These are phyloP conservation scores for Colletotrichum sublineola DNA, from an alignment of 2,329 filamentous ascomycete genomes.

Conservation along the genomic window DNA sequence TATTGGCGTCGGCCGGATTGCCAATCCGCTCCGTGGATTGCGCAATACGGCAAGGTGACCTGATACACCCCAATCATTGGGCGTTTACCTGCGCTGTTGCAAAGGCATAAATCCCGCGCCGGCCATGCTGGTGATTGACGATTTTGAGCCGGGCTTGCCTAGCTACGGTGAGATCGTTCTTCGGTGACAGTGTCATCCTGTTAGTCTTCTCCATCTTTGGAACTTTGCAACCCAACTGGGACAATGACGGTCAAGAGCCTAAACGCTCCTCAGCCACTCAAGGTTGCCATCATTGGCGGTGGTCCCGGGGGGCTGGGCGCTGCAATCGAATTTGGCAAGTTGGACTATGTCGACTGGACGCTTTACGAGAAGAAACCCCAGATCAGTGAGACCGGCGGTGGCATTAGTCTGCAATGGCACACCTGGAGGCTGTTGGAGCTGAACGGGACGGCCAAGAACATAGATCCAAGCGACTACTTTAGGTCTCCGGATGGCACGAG, in stretches of 20 bases:
- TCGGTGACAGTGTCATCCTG: too few species aligned
- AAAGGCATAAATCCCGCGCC: slow-evolving; percentile 32
- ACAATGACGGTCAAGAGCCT: slow-evolving; percentile 3
- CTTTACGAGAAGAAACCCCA: slow-evolving; percentile 53
- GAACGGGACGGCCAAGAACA: slow-evolving; percentile 50
- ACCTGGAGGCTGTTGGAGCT: slow-evolving; percentile 53
- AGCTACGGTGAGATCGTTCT: background rate
- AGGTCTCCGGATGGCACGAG: slow-evolving; percentile 46
- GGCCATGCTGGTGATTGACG: background rate
- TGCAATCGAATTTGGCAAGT: slow-evolving; percentile 50
- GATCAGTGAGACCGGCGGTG: slow-evolving; percentile 54
- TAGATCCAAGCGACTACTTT: slow-evolving; percentile 50
- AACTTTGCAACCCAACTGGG: background rate
- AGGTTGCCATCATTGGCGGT: slow-evolving; percentile 46
- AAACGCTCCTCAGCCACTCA: background rate
- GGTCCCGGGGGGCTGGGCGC: slow-evolving; percentile 49
- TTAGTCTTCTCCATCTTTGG: background rate
- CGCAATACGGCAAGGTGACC: slow-evolving; percentile 27
- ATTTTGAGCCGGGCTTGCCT: background rate
- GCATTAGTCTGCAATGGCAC: slow-evolving; percentile 53
- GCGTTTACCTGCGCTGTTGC: background rate
- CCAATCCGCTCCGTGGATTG: slow-evolving; percentile 34
- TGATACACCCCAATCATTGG: slow-evolving; percentile 25
- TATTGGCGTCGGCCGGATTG: slow-evolving; percentile 33
- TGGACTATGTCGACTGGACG: slow-evolving; percentile 50